A percentile compares a stretch with the other conserved stretches of the same genome.
Conservation (phyloP, 352 stramenopile species). For the Pythium insidiosum region DNA sequence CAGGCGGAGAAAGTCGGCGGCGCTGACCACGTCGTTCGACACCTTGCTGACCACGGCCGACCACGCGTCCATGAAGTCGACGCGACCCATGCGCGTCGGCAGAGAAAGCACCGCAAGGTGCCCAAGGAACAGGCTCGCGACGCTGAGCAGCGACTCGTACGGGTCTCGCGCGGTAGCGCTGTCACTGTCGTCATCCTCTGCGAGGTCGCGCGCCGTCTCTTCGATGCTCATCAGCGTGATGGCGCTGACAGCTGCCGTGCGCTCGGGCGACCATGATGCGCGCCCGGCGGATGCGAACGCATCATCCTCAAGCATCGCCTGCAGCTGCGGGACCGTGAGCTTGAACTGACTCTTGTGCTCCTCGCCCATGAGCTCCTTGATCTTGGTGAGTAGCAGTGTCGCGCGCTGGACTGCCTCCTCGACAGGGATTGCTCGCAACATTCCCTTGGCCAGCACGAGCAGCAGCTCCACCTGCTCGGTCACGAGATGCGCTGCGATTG, state of each 20-base stretch:
- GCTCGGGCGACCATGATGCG: slow-evolving; percentile 9
- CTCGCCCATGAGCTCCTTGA: slow-evolving; percentile 26
- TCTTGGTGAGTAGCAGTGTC: slow-evolving; percentile 29
- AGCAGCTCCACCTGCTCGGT: slow-evolving; percentile 54
- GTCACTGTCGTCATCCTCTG: slow-evolving; percentile 18
- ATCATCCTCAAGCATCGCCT: slow-evolving; percentile 5
- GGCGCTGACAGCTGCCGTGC: slow-evolving; percentile 29
- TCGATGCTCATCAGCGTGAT: slow-evolving; percentile 56
- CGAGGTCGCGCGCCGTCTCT: slow-evolving; percentile 33
- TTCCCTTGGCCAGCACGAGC: slow-evolving; percentile 46
- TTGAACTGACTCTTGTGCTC: slow-evolving; percentile 56
- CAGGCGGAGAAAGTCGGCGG: slow-evolving; percentile 45
- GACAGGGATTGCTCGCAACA: slow-evolving; percentile 32
- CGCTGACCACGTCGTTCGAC: slow-evolving; percentile 53
- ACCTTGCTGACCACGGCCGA: slow-evolving; percentile 55
- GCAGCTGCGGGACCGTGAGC: slow-evolving; percentile 23
- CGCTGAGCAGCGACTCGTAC: slow-evolving; percentile 37
- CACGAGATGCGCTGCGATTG: slow-evolving; percentile 31
- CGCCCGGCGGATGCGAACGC: slow-evolving; percentile 17
- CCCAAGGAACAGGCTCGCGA: slow-evolving; percentile 40
- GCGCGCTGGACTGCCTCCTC: slow-evolving; percentile 33
- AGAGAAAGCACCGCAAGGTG: slow-evolving; percentile 46
- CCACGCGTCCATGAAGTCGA: slow-evolving; percentile 69
- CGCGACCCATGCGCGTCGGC: slow-evolving; percentile 35
- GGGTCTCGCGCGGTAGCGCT: slow-evolving; percentile 3